Conservation (phyloP, 768 basidiomycete genomes). For the Neoboletus brunneissimus region DNA sequence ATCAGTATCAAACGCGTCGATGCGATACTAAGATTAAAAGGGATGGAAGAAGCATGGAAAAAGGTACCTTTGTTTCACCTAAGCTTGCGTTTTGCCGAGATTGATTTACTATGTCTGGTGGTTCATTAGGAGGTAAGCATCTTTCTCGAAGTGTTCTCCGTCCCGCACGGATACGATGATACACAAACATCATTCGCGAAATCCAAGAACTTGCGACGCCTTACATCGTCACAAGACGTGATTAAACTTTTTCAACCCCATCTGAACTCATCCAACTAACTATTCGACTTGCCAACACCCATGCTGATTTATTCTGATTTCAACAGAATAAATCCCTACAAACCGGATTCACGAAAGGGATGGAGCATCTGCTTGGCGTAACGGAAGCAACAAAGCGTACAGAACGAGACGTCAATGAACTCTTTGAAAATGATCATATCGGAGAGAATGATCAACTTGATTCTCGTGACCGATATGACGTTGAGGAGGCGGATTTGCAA, state of each 20-base stretch:
- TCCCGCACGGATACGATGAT: conserved; percentile 43
- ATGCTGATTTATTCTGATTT: conserved; percentile 1
- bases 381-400: conserved; percentile 22
- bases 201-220: conserved; percentile 55
- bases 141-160: neutral
- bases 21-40: conserved; percentile 80
- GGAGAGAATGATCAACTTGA: neutral
- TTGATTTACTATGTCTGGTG: conserved; percentile 8
- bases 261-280: conserved; percentile 42
- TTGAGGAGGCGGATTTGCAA: conserved; percentile 58
- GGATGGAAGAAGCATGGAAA: conserved; percentile 65
- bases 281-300: neutral
- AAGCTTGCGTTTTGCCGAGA: conserved; percentile 1
- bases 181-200: conserved; percentile 67
- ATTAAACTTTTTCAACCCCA: conserved; percentile 72
- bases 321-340: conserved; percentile 63
- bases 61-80: conserved; percentile 51
- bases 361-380: conserved; percentile 79
- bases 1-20: conserved; percentile 77
- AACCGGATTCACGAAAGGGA: conserved; percentile 74
- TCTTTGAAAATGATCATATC: conserved; percentile 7
- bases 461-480: conserved; percentile 40
- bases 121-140: conserved; percentile 40
- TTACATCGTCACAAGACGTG: conserved; percentile 58
- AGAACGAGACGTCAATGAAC: conserved; percentile 2